Conservation (phyloP, 768 basidiomycete genomes). For the Dictyophora rubrovolvata region DNA sequence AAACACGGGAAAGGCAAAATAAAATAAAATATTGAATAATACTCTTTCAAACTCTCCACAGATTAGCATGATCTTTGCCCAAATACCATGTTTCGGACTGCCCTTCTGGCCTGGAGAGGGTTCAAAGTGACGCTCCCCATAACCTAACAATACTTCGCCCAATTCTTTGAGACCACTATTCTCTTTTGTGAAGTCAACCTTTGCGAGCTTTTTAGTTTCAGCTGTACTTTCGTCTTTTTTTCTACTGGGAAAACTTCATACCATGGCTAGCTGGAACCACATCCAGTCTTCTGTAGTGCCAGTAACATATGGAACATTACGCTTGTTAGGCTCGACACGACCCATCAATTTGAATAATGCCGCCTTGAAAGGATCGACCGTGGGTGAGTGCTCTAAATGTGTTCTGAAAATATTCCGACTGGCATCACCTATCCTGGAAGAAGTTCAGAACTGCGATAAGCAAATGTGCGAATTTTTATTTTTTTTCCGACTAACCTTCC, state of each 20-base stretch:
- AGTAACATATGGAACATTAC: constrained; percentile 76
- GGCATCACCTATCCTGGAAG: constrained; percentile 18
- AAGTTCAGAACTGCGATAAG: neutral
- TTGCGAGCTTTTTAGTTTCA: constrained; percentile 46
- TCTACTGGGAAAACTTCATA: constrained; percentile 20
- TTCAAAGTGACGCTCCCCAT: constrained; percentile 78
- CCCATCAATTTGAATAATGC: constrained; percentile 95
- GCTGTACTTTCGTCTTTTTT: neutral
- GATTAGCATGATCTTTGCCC: constrained; percentile 79
- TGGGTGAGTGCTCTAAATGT: constrained; percentile 81
- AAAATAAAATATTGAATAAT: constrained; percentile 18
- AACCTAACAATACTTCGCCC: constrained; percentile 64
- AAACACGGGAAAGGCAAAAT: neutral
- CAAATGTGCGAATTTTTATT: neutral
- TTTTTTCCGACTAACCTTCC: constrained; percentile 41
- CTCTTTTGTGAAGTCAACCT: constrained; percentile 41
- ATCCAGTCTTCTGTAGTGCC: constrained; percentile 96
- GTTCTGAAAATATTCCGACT: constrained; percentile 19
- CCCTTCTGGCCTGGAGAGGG: constrained; percentile 49
- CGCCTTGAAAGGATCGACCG: constrained; percentile 90
- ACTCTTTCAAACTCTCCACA: constrained; percentile 94
- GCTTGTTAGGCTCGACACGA: constrained; percentile 71
- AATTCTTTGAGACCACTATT: constrained; percentile 64
- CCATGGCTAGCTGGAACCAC: constrained; percentile 93
- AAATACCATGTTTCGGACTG: constrained; percentile 43